Evolutionary conservation across 148 eudicot genomes (phyloP), one percentile per base, ranked within the genome.

Genomic region (Nyssa sinensis): DNA sequence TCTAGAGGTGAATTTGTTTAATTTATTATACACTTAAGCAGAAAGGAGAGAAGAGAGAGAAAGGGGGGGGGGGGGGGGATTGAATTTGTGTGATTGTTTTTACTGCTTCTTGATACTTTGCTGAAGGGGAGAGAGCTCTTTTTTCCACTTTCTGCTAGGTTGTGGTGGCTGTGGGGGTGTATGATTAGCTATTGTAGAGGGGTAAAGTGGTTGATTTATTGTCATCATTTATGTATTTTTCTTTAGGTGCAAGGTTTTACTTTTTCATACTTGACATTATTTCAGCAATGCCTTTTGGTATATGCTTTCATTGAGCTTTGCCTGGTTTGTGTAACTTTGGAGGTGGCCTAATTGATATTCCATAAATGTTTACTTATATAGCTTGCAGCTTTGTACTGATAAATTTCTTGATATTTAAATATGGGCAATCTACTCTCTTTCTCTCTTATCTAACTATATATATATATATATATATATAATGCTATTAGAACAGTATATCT

Each of bases 1-100:
- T n/a, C n/a, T 75, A 62, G 41, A 67, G 23, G 12, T 53, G 75
- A 47, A 16, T n/a, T 63, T 68, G 3, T 59, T 78, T 67, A 71
- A 44, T n/a, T n/a, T n/a, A n/a, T n/a, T n/a, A n/a, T n/a, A n/a
- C n/a, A n/a, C n/a, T 71, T 23, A 33, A 7, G 25, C 8, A 24
- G 28, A 34, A 37, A 58, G 75, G 61, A 72, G 27, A 61, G 57
- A n/a, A n/a, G n/a, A n/a, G n/a, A n/a, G n/a, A n/a, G n/a, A n/a
- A n/a, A n/a, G n/a, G 59, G 21, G 25, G 21, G 44, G 24, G 47
- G 6, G 17, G 13, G 44, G 23, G 28, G n/a, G 25, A 27, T 2
- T 21, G 5, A 71, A 19, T 71, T 35, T 32, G 16, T 71, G 63
- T 25, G 47, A 70, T 31, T 35, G 4, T 71, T 57, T 57, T 32